These are phyloP conservation scores for Aphanomyces invadans DNA, from an alignment of 352 stramenopile genomes.

Conservation along the genomic window DNA sequence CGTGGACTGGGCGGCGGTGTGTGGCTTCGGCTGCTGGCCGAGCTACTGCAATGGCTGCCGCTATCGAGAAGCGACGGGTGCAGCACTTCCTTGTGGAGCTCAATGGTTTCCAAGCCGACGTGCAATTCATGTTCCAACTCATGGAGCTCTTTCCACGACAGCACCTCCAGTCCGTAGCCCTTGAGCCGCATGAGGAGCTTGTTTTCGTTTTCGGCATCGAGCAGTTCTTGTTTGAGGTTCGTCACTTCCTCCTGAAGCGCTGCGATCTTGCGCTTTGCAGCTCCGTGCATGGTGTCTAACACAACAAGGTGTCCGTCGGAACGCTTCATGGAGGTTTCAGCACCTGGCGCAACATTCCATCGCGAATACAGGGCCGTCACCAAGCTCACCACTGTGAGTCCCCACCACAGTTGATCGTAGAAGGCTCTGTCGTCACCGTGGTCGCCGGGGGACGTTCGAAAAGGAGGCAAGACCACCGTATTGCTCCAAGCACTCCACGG, in stretches of 20 bases:
- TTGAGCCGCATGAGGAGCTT: conserved; percentile 64
- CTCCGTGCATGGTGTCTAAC: conserved; percentile 1
- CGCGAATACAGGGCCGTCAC: neutral
- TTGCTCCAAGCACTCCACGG: conserved; percentile 21
- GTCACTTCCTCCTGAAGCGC: conserved; percentile 50
- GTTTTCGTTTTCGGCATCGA: conserved; percentile 69
- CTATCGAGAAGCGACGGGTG: neutral
- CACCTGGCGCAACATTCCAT: neutral
- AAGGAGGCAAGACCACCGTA: conserved; percentile 1
- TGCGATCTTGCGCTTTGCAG: conserved; percentile 13
- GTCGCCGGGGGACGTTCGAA: neutral
- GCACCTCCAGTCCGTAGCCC: conserved; percentile 59
- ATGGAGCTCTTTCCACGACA: conserved; percentile 40
- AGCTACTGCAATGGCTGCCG: neutral
- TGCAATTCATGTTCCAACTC: conserved; percentile 49
- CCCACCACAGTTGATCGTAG: neutral
- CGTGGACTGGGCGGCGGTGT: no score
- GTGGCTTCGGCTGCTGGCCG: neutral
- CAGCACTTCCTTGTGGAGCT: conserved; percentile 28
- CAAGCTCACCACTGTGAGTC: neutral
- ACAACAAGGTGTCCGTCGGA: neutral
- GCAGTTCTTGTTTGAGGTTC: conserved; percentile 61
- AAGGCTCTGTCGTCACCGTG: neutral
- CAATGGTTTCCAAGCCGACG: conserved; percentile 46
- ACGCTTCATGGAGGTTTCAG: neutral